Conservation (phyloP, 306 rosid species). For the Potentilla sterilis region DNA sequence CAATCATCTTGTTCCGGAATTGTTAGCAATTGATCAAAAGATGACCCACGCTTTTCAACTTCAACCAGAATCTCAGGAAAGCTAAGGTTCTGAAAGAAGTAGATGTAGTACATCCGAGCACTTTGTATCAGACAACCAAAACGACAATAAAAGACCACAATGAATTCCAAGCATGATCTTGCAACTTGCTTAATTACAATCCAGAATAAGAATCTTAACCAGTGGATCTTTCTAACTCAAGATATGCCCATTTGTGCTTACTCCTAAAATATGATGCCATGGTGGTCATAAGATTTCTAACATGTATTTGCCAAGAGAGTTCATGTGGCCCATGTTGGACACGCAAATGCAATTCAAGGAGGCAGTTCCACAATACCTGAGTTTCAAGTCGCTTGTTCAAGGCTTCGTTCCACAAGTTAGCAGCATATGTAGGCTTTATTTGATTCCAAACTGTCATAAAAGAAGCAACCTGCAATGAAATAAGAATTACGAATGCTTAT, state of each 20-base stretch:
- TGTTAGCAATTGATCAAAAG: conserved; percentile 80
- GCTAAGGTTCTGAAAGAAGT: conserved; percentile 60
- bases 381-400: conserved; percentile 90
- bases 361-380: conserved; percentile 37
- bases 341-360: neutral
- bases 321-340: neutral
- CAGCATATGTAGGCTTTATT: conserved; percentile 82
- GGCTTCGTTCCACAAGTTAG: conserved; percentile 98
- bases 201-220: conserved; percentile 3
- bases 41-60: conserved; percentile 77
- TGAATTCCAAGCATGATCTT: neutral
- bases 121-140: neutral
- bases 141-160: neutral
- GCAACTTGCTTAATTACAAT: conserved; percentile 10
- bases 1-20: conserved; percentile 94
- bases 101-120: conserved; percentile 18
- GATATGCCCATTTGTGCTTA: neutral
- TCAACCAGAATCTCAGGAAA: conserved; percentile 85
- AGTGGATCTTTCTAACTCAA: neutral
- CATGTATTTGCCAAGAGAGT: neutral
- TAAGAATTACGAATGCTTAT: conserved; percentile 9
- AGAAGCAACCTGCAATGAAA: conserved; percentile 73
- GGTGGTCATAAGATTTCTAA: neutral
- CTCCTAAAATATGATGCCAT: neutral
- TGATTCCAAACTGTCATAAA: conserved; percentile 95